Base-by-base conservation (phyloP, 495 filamentous ascomycete species). In the Rhypophila decipiens region DNA sequence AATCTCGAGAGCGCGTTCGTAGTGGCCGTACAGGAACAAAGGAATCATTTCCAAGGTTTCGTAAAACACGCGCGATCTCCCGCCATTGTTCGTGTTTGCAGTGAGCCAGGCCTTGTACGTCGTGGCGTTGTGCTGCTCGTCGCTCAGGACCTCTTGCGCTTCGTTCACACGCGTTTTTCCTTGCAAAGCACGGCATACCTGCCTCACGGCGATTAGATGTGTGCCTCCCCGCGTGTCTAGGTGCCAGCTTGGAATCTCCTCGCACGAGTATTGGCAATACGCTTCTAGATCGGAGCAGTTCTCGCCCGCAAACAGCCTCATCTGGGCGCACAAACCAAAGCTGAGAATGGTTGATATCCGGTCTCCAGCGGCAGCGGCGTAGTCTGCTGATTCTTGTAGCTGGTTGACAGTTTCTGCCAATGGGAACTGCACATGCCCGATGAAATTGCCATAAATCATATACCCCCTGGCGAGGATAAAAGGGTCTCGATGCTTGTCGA, bases 211-310 rank as follows among this genome's bases (percentile, higher is more conserved):
- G 47, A 87, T 75, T 10, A 94, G 72, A 51, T 87, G 72, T 5
- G 79, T 79, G 10, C 90, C 89, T 13, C 88, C 90, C 22, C 88
- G 78, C n/a, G 85, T 80, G 62, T 94, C 87, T 37, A 76, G 68
- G 23, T 74, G 60, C 87, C 87, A 95, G 33, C 78, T 76, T 1
- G 77, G 80, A 40, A 90, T 77, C 44, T 94, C 90, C 47, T 90
- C 84, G 5, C 85, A 82, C 17, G 79, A 77, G 49, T 85, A 85
- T 21, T 78, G 72, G 57, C 85, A 84, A 58, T 84, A 89, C 0
- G 75, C 66, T 59, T 95, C 88, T 1, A 93, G 57, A 21, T 93
- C 86, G 12, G 73, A 68, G 57, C 87, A 75, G 46, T 95, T 84
- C 53, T 90, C 83, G 23, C 85, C 85, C 18, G 80, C 74, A 51